A percentile compares a stretch with the other conserved stretches of the same genome.
phyloP scores from a whole-genome alignment of 1,139 yeast genomes.

The Tardiomyces depauwii region DNA sequence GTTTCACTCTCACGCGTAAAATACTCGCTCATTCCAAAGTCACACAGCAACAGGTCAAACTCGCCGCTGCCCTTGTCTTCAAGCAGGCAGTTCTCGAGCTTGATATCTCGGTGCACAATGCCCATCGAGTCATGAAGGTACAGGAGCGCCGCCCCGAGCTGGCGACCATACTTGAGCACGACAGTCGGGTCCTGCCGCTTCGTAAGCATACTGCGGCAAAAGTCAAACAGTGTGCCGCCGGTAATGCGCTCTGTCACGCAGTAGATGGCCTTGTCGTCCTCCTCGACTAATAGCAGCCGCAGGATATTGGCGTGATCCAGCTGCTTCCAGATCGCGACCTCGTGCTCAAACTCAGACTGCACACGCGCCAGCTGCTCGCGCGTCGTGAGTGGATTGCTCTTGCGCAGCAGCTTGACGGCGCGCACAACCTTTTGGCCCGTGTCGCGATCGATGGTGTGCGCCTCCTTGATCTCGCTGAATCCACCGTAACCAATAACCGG shows the following conservation, averaged over 20 bases:
- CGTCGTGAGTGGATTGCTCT: constrained; percentile 11
- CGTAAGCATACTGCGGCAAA: constrained; percentile 39
- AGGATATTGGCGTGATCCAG: constrained; percentile 56
- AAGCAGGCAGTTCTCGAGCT: constrained; percentile 72
- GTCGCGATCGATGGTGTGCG: constrained; percentile 30
- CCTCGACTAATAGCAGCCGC: constrained; percentile 49
- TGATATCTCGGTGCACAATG: constrained; percentile 81
- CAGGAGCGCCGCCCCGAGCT: constrained; percentile 48
- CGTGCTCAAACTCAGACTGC: constrained; percentile 50
- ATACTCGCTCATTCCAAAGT: constrained; percentile 72
- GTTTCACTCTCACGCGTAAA: constrained; percentile 12
- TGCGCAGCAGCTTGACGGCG: constrained; percentile 70
- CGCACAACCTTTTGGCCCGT: constrained; percentile 31
- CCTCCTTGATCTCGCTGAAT: constrained; percentile 83
- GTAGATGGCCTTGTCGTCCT: constrained; percentile 53
- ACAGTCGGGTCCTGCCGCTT: constrained; percentile 6
- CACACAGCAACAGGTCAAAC: constrained; percentile 42
- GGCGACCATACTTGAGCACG: constrained; percentile 30
- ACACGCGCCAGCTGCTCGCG: constrained; percentile 23
- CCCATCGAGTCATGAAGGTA: constrained; percentile 60
- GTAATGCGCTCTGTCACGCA: constrained; percentile 61
- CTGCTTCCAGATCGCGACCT: constrained; percentile 63
- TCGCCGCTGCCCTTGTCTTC: constrained; percentile 21
- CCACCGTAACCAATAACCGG: constrained; percentile 86
- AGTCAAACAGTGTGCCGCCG: constrained; percentile 77